Evolutionary conservation across 352 stramenopile genomes (phyloP).

Genomic region (Phytophthora citricola): DNA sequence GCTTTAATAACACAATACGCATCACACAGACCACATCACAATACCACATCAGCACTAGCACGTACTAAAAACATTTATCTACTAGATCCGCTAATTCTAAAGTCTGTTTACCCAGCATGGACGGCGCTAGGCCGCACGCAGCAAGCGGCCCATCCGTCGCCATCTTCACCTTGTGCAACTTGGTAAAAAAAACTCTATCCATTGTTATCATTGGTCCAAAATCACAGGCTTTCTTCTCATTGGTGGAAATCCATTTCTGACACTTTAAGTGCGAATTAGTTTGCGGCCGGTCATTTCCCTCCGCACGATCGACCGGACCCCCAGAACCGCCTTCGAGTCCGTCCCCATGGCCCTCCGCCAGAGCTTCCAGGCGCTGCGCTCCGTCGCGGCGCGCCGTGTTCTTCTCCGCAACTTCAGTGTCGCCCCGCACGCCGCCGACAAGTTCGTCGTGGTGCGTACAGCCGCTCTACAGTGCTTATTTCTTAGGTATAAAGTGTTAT

Average conservation of each 20-base stretch:
- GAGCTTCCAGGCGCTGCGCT: conserved; percentile 60
- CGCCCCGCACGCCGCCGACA: conserved; percentile 71
- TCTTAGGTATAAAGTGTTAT: background rate
- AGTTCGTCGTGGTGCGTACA: conserved; percentile 77
- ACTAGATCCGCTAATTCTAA: background rate
- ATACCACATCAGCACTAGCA: background rate
- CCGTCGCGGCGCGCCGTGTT: conserved; percentile 45
- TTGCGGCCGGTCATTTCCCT: conserved; percentile 53
- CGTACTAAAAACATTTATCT: background rate
- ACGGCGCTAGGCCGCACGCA: conserved; percentile 65
- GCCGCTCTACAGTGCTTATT: background rate
- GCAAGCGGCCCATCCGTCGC: conserved; percentile 44
- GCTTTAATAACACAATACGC: conserved; percentile 30
- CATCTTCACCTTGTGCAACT: conserved; percentile 29
- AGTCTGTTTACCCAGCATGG: conserved; percentile 49
- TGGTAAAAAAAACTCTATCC: conserved; percentile 9
- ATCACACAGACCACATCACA: background rate
- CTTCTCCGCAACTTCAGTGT: conserved; percentile 52
- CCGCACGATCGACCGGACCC: conserved; percentile 40
- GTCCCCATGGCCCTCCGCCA: conserved; percentile 64
- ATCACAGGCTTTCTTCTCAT: conserved; percentile 21
- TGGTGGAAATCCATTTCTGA: conserved; percentile 22
- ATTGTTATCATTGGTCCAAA: conserved; percentile 2
- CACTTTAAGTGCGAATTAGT: conserved; percentile 23
- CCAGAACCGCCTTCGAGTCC: conserved; percentile 28